A percentile compares a stretch with the other conserved stretches of the same genome.
Conservation (phyloP, 2,329 filamentous ascomycete genomes). For the Fusarium camptoceras region DNA sequence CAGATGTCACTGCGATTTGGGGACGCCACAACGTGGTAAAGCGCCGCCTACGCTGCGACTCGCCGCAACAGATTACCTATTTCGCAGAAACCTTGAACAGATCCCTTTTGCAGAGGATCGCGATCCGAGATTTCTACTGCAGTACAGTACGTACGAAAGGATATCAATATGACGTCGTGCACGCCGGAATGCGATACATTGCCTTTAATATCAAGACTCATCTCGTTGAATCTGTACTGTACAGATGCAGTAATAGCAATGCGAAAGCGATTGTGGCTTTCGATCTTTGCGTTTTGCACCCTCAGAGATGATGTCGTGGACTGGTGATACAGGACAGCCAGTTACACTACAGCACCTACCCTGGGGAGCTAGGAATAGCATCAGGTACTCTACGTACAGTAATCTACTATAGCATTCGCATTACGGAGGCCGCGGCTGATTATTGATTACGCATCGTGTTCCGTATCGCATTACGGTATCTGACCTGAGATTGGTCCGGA, state of each 20-base stretch:
- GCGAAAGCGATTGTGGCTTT: slow-evolving; percentile 28
- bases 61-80: slow-evolving; percentile 13
- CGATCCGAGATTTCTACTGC: slow-evolving; percentile 7
- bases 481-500: slow-evolving; percentile 30
- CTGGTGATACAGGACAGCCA: not conserved
- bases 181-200: slow-evolving; percentile 5
- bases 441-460: slow-evolving; percentile 12
- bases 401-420: slow-evolving; percentile 7
- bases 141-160: not conserved
- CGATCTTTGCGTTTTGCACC: slow-evolving; percentile 8
- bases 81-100: slow-evolving; percentile 12
- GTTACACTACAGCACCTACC: not conserved
- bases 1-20: slow-evolving; percentile 20
- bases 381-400: not conserved
- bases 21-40: slow-evolving; percentile 19
- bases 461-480: slow-evolving; percentile 12
- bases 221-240: not conserved
- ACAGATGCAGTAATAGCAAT: not conserved
- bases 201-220: slow-evolving; percentile 9
- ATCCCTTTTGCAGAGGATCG: slow-evolving; percentile 13
- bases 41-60: slow-evolving; percentile 34
- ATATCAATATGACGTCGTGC: slow-evolving; percentile 21
- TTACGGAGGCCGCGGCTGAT: slow-evolving; percentile 18
- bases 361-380: slow-evolving; percentile 32
- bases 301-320: slow-evolving; percentile 16